Conservation (phyloP, 2,329 filamentous ascomycete species). For the Monosporascus sp. region DNA sequence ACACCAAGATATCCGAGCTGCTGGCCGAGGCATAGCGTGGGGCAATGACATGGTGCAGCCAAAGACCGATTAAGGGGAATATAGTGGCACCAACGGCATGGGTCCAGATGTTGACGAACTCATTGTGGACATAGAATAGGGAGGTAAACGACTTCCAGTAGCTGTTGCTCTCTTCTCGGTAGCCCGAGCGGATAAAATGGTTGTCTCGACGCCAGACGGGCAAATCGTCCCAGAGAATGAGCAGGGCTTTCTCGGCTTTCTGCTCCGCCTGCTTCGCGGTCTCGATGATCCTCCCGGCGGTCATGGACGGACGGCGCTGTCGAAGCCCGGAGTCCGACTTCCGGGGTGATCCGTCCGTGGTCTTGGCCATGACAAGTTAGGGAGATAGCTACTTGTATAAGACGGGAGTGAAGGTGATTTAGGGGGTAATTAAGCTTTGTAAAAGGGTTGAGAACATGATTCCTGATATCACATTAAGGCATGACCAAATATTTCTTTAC, state of each 20-base stretch:
- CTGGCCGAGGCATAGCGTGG: slow-evolving; percentile 63
- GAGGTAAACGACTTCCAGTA: slow-evolving; percentile 41
- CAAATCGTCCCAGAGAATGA: slow-evolving; percentile 54
- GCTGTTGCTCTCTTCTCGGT: slow-evolving; percentile 46
- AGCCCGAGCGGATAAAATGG: slow-evolving; percentile 48
- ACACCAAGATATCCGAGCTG: slow-evolving; percentile 61
- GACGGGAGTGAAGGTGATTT: not conserved
- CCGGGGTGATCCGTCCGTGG: not conserved
- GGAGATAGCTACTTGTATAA: not conserved
- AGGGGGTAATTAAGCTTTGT: not conserved
- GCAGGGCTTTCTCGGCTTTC: slow-evolving; percentile 35
- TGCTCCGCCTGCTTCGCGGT: slow-evolving; percentile 31
- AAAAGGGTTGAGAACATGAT: no score
- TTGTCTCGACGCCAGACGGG: slow-evolving; percentile 57
- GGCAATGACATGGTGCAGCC: slow-evolving; percentile 52
- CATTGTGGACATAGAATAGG: slow-evolving; percentile 53
- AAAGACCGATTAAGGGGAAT: slow-evolving; percentile 45
- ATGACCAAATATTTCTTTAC: no score
- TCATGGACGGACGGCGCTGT: slow-evolving; percentile 25
- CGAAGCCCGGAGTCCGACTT: slow-evolving; percentile 16
- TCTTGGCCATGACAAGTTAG: not conserved
- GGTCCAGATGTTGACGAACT: slow-evolving; percentile 59
- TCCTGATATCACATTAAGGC: no score
- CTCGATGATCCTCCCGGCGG: slow-evolving; percentile 19
- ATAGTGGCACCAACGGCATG: slow-evolving; percentile 60